These are phyloP conservation scores for Babjeviella inositovora DNA, from an alignment of 805 yeast species.

Conservation along the genomic window DNA sequence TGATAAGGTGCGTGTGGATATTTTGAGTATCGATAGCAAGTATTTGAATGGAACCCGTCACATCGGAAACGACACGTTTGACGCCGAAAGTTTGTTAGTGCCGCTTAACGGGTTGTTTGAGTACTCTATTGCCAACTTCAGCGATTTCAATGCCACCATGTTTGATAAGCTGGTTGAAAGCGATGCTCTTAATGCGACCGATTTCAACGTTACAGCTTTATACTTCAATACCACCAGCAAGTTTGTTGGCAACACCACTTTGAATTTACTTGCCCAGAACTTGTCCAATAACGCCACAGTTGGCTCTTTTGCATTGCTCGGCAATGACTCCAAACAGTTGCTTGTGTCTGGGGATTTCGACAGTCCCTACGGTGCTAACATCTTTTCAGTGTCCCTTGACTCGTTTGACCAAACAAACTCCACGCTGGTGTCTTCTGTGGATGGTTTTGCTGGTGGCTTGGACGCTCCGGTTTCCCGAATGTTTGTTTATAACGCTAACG, in stretches of 20 bases:
- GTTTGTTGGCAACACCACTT: conserved; percentile 28
- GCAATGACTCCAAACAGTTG: conserved; percentile 17
- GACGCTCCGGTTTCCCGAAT: conserved; percentile 18
- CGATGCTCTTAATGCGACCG: no score
- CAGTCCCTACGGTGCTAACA: conserved; percentile 13
- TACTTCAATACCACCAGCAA: conserved; percentile 1
- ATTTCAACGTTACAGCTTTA: no score
- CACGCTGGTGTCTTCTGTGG: conserved; percentile 6
- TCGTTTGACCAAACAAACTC: conserved; percentile 5
- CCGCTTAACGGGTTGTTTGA: conserved; percentile 70
- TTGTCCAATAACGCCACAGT: conserved; percentile 23
- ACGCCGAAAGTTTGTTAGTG: conserved; percentile 9
- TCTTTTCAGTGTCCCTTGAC: conserved; percentile 13
- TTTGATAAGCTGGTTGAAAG: no score
- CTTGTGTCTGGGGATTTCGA: conserved; percentile 33
- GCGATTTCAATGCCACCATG: conserved; percentile 7
- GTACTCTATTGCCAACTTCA: conserved; percentile 57
- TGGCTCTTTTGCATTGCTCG: conserved; percentile 10
- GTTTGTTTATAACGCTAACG: conserved; percentile 9
- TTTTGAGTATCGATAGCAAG: conserved; percentile 24
- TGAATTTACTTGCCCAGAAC: conserved; percentile 16
- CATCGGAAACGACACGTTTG: conserved; percentile 3
- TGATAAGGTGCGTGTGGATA: conserved; percentile 38
- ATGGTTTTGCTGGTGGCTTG: conserved; percentile 16
- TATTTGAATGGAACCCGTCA: conserved; percentile 7